Conservation (phyloP, 495 filamentous ascomycete genomes). For the Usnea hakonensis region DNA sequence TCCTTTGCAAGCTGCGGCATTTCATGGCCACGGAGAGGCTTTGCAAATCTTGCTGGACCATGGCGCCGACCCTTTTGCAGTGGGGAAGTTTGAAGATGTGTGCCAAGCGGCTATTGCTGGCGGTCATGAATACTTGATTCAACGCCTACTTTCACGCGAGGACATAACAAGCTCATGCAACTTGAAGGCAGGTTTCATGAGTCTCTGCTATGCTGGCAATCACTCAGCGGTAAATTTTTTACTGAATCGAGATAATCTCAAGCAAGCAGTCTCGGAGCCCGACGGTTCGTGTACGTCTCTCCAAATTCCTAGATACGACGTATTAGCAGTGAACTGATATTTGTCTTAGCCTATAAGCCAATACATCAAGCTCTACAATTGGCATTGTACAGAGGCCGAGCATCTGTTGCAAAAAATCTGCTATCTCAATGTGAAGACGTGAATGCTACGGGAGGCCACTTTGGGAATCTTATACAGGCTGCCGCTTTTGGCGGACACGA, state of each 20-base stretch:
- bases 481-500: constrained; percentile 1
- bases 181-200: not conserved
- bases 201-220: not conserved
- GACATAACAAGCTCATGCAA: not conserved
- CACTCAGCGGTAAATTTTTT: not conserved
- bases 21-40: not conserved
- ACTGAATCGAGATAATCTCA: not conserved
- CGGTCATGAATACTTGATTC: not conserved
- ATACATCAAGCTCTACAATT: not conserved
- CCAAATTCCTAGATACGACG: not conserved
- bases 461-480: constrained; percentile 3
- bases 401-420: not conserved
- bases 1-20: constrained; percentile 14
- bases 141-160: not conserved
- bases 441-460: constrained; percentile 4
- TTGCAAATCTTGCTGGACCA: constrained; percentile 4
- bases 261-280: not conserved
- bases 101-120: constrained; percentile 4
- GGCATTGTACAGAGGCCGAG: constrained; percentile 5
- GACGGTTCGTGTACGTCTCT: not conserved
- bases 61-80: not conserved
- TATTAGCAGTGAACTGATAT: not conserved
- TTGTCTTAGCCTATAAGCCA: not conserved
- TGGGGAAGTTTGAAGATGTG: constrained; percentile 1
- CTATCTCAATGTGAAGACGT: constrained; percentile 3